A percentile compares a stretch with the other conserved stretches of the same genome.
Evolutionary conservation across 2,329 filamentous ascomycete genomes (phyloP).

Genomic region (Epichloe glyceriae): DNA sequence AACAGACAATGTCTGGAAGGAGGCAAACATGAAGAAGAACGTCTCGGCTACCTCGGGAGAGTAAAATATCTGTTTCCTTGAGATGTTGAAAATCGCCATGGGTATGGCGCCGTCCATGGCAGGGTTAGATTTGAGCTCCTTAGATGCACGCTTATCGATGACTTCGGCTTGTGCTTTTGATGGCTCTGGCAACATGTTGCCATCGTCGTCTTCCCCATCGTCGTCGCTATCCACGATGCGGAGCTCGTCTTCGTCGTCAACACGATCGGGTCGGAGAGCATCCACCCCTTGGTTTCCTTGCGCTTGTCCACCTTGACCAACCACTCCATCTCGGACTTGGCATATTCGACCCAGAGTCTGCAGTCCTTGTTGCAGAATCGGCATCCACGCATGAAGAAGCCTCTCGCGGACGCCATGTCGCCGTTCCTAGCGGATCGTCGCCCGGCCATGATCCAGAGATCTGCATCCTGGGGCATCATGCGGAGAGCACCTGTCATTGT

Average conservation of each 20-base stretch:
- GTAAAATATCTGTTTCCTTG: conserved; percentile 64
- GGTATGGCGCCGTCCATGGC: conserved; percentile 89
- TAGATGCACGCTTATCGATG: conserved; percentile 31
- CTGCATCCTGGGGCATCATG: conserved; percentile 71
- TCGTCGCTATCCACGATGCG: conserved; percentile 31
- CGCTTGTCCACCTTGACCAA: conserved; percentile 67
- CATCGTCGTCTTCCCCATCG: conserved; percentile 30
- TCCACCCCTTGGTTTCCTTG: conserved; percentile 37
- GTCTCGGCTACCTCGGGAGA: conserved; percentile 51
- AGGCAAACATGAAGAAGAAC: conserved; percentile 70
- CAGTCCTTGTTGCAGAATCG: conserved; percentile 72
- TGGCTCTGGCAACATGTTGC: conserved; percentile 31
- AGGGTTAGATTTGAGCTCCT: conserved; percentile 57
- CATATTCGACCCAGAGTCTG: conserved; percentile 78
- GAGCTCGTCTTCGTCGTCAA: conserved; percentile 36
- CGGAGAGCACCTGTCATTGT: conserved; percentile 59
- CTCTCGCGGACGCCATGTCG: conserved; percentile 76
- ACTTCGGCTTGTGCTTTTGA: conserved; percentile 28
- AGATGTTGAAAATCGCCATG: conserved; percentile 78
- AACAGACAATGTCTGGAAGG: conserved; percentile 54
- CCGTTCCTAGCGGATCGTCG: conserved; percentile 64
- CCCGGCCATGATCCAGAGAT: conserved; percentile 79
- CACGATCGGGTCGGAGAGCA: conserved; percentile 31
- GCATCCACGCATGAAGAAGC: conserved; percentile 77
- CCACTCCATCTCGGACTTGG: conserved; percentile 85